Evolutionary conservation across 2,329 filamentous ascomycete species (phyloP), one percentile per base, ranked within the genome.

Genomic region (Apiospora kogelbergensis): DNA sequence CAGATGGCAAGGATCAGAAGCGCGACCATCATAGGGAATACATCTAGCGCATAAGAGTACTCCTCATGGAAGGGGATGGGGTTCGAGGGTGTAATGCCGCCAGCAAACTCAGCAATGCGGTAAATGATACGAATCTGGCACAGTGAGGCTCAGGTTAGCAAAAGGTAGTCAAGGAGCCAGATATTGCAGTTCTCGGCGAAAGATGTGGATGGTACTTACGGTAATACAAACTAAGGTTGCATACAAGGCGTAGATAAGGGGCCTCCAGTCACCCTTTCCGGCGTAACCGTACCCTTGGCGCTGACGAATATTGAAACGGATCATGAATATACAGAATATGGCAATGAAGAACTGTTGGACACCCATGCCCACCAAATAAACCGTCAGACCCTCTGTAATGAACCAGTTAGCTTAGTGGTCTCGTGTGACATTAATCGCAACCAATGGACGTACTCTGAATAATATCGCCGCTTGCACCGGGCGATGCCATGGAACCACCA

Each of bases 71-170:
- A 81, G 0, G 85, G 82, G 24, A 87, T 78, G 0, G 80, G 78
- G 73, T 85, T 86, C n/a, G 77, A 72, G 6, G 75, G 72, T 48
- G 78, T 76, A 24, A 84, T 73, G 13, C 85, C 86, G 4, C 80
- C 78, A 0, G 81, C 80, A 73, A 86, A 91, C 75, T 91, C 88
- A 67, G 82, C 77, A 1, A 91, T 80, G 40, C 88, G 86, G 77
- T 86, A 91, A 71, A 89, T 84, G 75, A 91, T 90, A 42, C 89
- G 85, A 37, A 84, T 76, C 82, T 87, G 15, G 3, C 6, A 13
- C 2, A 13, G 15, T 42, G 13, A 11, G 11, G 17, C 5, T 68
- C 10, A 37, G 4, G 37, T 42, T 6, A 60, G 53, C 26, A 57
- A 33, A 3, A 2, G 1, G 17, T 20, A 7, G 17, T 15, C 17